Conservation (phyloP, 805 yeast genomes). For the Geotrichum ghanense region DNA sequence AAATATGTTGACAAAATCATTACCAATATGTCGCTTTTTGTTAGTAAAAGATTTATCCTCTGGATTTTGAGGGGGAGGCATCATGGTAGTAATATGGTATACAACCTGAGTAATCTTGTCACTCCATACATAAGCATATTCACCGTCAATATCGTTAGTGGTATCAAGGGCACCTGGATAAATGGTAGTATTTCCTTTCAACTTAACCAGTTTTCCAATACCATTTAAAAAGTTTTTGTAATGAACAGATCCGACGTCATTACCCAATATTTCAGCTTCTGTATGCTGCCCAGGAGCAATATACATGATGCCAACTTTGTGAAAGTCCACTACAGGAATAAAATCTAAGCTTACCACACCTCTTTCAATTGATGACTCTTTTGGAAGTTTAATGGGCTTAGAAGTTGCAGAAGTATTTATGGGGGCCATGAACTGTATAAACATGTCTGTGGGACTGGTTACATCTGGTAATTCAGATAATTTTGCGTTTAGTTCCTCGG, state of each 20-base stretch:
- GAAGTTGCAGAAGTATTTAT: constrained; percentile 24
- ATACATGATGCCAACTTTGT: constrained; percentile 69
- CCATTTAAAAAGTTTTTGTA: constrained; percentile 59
- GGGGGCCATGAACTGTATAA: constrained; percentile 41
- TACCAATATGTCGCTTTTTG: constrained; percentile 82
- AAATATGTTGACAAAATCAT: constrained; percentile 68
- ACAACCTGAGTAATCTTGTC: constrained; percentile 61
- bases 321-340: constrained; percentile 66
- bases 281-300: constrained; percentile 54
- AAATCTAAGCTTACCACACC: constrained; percentile 58
- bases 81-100: constrained; percentile 72
- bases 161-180: constrained; percentile 75
- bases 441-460: constrained; percentile 32
- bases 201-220: constrained; percentile 52
- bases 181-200: constrained; percentile 42
- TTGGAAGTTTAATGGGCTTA: constrained; percentile 41
- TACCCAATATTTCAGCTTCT: constrained; percentile 40
- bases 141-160: constrained; percentile 60
- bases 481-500: background rate
- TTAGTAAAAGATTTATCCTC: constrained; percentile 36
- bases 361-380: constrained; percentile 35
- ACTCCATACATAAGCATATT: constrained; percentile 60
- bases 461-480: constrained; percentile 17
- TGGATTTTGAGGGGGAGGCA: constrained; percentile 39
- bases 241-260: constrained; percentile 22